Percentiles rank a stretch among this genome's conserved stretches.
Conservation (phyloP, 192 early-diverging fungal species). For the Coemansia sp. region DNA sequence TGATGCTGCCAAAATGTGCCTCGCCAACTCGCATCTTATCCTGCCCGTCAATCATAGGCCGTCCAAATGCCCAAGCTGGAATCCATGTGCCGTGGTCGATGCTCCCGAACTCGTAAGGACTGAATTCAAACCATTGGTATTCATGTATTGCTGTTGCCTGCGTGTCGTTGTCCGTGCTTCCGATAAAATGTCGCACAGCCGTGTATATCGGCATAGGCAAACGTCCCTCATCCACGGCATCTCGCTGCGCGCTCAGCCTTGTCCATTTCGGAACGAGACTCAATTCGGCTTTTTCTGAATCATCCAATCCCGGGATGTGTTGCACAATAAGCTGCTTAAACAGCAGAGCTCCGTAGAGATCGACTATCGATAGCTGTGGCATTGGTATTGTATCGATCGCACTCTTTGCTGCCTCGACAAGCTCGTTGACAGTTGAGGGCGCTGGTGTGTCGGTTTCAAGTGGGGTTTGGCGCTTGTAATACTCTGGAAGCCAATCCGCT, state of each 20-base stretch:
- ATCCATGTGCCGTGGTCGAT: constrained; percentile 75
- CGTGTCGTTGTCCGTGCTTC: constrained; percentile 40
- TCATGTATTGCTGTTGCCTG: constrained; percentile 23
- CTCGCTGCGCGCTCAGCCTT: constrained; percentile 42
- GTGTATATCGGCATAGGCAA: constrained; percentile 79
- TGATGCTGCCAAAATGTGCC: constrained; percentile 62
- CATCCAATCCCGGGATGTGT: constrained; percentile 6
- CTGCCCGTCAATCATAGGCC: constrained; percentile 65
- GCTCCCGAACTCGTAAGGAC: constrained; percentile 76
- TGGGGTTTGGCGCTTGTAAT: not conserved
- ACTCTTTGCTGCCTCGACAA: constrained; percentile 16
- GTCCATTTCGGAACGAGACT: constrained; percentile 33
- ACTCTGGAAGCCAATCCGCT: constrained; percentile 13
- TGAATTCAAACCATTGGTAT: constrained; percentile 83
- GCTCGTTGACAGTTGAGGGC: constrained; percentile 27
- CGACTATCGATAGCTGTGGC: constrained; percentile 50
- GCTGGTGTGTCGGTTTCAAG: not conserved
- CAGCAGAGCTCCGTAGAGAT: constrained; percentile 53
- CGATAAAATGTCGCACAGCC: constrained; percentile 65
- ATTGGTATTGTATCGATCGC: constrained; percentile 23
- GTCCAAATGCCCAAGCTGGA: constrained; percentile 76
- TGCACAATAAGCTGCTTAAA: constrained; percentile 49
- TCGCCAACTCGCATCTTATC: constrained; percentile 66
- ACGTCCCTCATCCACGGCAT: constrained; percentile 57
- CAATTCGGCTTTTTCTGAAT: constrained; percentile 13